Base-by-base conservation (phyloP, 208 protist genomes). In the Wallacemonas collosoma region DNA sequence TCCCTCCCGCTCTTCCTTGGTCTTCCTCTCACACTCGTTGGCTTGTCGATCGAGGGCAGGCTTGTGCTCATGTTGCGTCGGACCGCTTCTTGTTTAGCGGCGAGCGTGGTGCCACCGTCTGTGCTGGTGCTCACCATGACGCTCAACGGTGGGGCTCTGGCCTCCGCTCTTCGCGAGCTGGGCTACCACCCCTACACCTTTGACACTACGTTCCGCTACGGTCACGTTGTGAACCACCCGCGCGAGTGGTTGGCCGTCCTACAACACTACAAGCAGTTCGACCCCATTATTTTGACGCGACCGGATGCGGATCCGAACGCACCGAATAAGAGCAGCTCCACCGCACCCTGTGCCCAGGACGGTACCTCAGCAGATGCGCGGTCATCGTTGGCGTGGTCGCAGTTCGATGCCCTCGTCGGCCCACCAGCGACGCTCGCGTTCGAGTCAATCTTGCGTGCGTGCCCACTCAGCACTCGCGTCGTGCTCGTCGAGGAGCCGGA, bases 111-210 rank as follows among this genome's bases (percentile, higher is more conserved):
- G 14, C 83, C 83, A 12, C 79, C 76, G 40, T 72, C 76, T 50
- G 73, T 94, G 39, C 1, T 96, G 0, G 90, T 93, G 62, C 69
- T 96, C 69, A 93, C 83, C 11, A 96, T 94, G 87, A 81, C 81
- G 2, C 88, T 86, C 39, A 85, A 89, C 66, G 89, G 92, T 57
- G 91, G 91, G 4, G 87, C 92, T 5, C 70, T 96, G 72, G 61
- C 73, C 1, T 64, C 58, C 14, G 89, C 89, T 6, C 70, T 96
- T 47, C 66, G 77, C 40, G 36, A 76, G 50, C 79, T 96, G 3
- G 92, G 92, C 58, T 95, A 89, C 67, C 72, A 76, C 51, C 87
- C 92, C 8, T 96, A 96, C 79, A 90, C 75, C 40, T 93, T 94
- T 56, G 71, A 85, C 61, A 68, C 89, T 54, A 85, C 80, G 2